Evolutionary conservation across 176 grass and related monocot genomes (phyloP).

Genomic region (Aegilops sharonensis): DNA sequence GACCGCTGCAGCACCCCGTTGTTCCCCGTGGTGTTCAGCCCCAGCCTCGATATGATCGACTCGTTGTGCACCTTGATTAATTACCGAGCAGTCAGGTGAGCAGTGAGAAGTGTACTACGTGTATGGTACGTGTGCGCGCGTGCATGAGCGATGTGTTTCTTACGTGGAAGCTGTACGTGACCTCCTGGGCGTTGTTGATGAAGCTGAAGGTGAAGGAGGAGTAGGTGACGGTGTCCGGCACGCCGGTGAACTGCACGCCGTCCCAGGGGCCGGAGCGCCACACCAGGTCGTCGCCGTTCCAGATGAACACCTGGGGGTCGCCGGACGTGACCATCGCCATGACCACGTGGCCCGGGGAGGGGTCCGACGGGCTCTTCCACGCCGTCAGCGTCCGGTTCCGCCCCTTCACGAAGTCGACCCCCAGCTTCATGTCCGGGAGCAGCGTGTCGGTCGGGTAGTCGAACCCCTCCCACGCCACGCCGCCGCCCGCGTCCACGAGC

Average conservation of each 20-base stretch:
- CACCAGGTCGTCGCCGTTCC: constrained; percentile 20
- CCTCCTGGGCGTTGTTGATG: constrained; percentile 41
- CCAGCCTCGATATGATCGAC: constrained; percentile 45
- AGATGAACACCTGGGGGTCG: constrained; percentile 57
- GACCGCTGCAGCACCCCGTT: constrained; percentile 49
- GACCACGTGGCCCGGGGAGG: constrained; percentile 38
- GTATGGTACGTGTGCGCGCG: not conserved
- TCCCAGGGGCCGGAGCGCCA: constrained; percentile 65
- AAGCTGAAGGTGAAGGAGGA: constrained; percentile 47
- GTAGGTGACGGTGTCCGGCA: constrained; percentile 47
- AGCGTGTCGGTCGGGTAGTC: constrained; percentile 71
- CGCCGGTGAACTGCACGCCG: constrained; percentile 58
- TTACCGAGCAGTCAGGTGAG: not conserved
- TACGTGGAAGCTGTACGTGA: constrained; percentile 54
- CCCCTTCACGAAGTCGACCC: constrained; percentile 37
- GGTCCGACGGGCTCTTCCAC: constrained; percentile 61
- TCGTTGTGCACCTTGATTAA: constrained; percentile 28
- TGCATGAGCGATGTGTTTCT: not conserved
- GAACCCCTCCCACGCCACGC: constrained; percentile 61
- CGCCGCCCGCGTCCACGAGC: not conserved
- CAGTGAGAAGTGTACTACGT: not conserved
- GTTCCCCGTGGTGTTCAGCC: constrained; percentile 30
- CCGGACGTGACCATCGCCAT: constrained; percentile 46
- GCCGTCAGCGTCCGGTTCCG: constrained; percentile 45
- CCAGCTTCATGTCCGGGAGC: constrained; percentile 68